These are phyloP conservation scores for Gnomoniopsis smithogilvyi DNA, from an alignment of 2,329 filamentous ascomycete genomes.

Conservation along the genomic window DNA sequence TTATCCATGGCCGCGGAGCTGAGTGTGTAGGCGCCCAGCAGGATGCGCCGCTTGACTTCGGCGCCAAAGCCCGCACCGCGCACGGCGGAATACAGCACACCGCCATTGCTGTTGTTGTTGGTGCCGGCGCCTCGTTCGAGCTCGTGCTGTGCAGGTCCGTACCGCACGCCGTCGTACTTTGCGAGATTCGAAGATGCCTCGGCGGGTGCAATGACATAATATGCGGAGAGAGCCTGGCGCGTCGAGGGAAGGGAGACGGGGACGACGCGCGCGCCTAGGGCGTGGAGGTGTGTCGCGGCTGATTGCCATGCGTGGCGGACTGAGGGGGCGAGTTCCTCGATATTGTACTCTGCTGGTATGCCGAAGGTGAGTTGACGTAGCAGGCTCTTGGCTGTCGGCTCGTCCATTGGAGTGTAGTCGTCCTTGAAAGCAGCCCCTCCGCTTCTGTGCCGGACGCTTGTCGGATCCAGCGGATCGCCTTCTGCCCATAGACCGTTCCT, in stretches of 20 bases:
- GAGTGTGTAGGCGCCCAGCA: conserved; percentile 86
- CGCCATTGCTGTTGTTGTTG: conserved; percentile 49
- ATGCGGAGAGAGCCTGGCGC: conserved; percentile 80
- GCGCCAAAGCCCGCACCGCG: conserved; percentile 73
- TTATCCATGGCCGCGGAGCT: conserved; percentile 92
- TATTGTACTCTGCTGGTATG: conserved; percentile 78
- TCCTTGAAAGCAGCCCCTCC: conserved; percentile 41
- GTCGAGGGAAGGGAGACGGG: conserved; percentile 81
- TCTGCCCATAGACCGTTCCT: conserved; percentile 39
- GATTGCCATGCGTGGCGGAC: conserved; percentile 69
- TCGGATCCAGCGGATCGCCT: conserved; percentile 72
- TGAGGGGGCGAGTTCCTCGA: conserved; percentile 68
- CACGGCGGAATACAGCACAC: conserved; percentile 73
- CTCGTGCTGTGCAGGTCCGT: conserved; percentile 33
- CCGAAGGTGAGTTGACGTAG: conserved; percentile 45
- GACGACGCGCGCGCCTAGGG: conserved; percentile 67
- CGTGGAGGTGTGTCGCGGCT: conserved; percentile 57
- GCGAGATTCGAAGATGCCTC: conserved; percentile 95
- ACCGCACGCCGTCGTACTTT: conserved; percentile 96
- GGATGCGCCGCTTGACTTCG: conserved; percentile 82
- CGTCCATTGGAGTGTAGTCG: conserved; percentile 21
- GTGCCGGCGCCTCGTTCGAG: conserved; percentile 42
- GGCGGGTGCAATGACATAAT: conserved; percentile 92
- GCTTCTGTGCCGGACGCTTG: conserved; percentile 57
- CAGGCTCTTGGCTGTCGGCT: conserved; percentile 23